These are phyloP conservation scores for Magnusiomyces ingens DNA, from an alignment of 1,139 yeast genomes.

Conservation along the genomic window DNA sequence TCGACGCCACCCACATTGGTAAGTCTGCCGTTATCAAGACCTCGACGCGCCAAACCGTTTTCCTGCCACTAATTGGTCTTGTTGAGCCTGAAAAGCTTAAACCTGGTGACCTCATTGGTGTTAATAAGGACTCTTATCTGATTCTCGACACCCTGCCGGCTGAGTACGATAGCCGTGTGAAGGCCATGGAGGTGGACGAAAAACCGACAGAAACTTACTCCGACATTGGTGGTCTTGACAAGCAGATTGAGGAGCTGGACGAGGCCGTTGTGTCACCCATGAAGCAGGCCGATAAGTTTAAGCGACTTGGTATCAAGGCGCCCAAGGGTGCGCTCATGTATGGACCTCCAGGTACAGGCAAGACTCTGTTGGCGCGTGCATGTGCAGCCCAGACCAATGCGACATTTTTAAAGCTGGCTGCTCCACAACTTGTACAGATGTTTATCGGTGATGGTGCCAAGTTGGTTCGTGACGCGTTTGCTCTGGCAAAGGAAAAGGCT, in stretches of 20 bases:
- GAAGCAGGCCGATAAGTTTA: constrained; percentile 97
- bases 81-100: constrained; percentile 83
- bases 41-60: constrained; percentile 94
- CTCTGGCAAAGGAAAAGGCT: constrained; percentile 96
- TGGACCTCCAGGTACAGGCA: constrained; percentile 99
- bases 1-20: constrained; percentile 89
- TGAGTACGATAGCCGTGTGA: constrained; percentile 94
- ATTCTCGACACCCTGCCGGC: constrained; percentile 93
- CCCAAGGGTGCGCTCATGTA: constrained; percentile 99
- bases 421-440: constrained; percentile 98
- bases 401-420: constrained; percentile 93
- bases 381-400: constrained; percentile 99
- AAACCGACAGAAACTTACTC: constrained; percentile 95
- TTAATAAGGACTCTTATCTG: constrained; percentile 91
- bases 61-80: constrained; percentile 89
- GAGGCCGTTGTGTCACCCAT: constrained; percentile 98
- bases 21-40: constrained; percentile 97
- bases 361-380: constrained; percentile 92
- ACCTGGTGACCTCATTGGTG: constrained; percentile 97
- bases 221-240: constrained; percentile 96
- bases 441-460: constrained; percentile 99
- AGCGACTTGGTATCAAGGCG: constrained; percentile 86
- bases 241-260: constrained; percentile 94
- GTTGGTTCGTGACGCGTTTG: constrained; percentile 95
- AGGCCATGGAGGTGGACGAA: constrained; percentile 99